Evolutionary conservation across 768 basidiomycete species (phyloP).

Genomic region (Amanita polypyramis): DNA sequence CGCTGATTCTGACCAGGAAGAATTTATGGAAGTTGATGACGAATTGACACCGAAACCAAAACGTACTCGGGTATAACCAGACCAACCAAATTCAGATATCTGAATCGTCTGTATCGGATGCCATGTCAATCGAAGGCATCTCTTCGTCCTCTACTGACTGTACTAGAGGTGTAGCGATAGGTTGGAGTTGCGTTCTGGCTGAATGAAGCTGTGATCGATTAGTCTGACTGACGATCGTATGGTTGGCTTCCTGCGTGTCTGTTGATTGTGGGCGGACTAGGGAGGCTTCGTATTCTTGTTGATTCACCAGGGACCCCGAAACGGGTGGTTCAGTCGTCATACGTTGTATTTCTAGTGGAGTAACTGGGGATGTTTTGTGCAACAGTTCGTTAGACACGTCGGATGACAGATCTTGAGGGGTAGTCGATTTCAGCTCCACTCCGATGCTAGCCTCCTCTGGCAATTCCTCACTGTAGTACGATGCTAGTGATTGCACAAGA

Average conservation of each 20-base stretch:
- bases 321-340: background rate
- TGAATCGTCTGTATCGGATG: slow-evolving; percentile 66
- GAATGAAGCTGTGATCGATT: background rate
- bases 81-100: slow-evolving; percentile 8
- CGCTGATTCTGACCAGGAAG: slow-evolving; percentile 15
- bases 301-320: background rate
- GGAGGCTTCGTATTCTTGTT: background rate
- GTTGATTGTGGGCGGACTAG: background rate
- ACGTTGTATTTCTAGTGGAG: background rate
- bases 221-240: background rate
- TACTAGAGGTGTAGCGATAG: slow-evolving; percentile 5
- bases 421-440: slow-evolving; percentile 26
- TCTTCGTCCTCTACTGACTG: slow-evolving; percentile 41
- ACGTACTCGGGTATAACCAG: slow-evolving; percentile 20
- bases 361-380: background rate
- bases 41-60: slow-evolving; percentile 19
- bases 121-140: slow-evolving; percentile 70
- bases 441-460: slow-evolving; percentile 47
- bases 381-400: background rate
- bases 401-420: slow-evolving; percentile 5
- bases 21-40: slow-evolving; percentile 15
- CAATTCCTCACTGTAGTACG: slow-evolving; percentile 55
- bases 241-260: background rate
- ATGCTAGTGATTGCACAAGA: slow-evolving; percentile 45
- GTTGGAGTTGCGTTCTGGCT: background rate